Base-by-base conservation (phyloP, 2,329 filamentous ascomycete species). In the Penicillium polonicum region DNA sequence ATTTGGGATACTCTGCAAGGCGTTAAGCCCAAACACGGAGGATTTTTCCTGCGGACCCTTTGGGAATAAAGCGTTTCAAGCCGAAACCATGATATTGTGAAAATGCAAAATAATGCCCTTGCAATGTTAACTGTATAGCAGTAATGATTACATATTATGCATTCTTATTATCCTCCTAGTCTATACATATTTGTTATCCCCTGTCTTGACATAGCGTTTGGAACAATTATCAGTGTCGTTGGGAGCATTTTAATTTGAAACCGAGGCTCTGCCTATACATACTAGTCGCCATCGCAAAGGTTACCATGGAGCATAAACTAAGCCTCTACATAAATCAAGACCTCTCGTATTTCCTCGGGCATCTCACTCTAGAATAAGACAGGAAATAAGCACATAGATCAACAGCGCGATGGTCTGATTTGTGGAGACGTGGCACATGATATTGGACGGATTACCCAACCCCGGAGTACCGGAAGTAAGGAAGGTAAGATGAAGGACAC, bases 11-110 rank as follows among this genome's bases (percentile, higher is more conserved):
- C 10, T 44, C 21, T 33, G 42, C 13, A 38, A 33, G 51, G 51
- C 52, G 53, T 55, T 52, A 52, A 45, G 51, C 44, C 44, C 23
- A 29, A 25, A 29, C 27, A 36, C 31, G 48, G 46, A 27, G 10
- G 5, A 29, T 35, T 39, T 5, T 52, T 60, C 57, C 57, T 56
- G 44, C 42, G 55, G 35, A 46, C 52, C 25, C 1, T 59, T 59
- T 44, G 27, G 60, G 53, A 9, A 59, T 52, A 54, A 51, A 43
- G 50, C 49, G 63, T 65, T 65, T 65, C 63, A 63, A 55, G 41
- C 59, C 59, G 38, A 58, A 42, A 60, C 50, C 21, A 41, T 23
- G 55, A 50, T 46, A 53, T 60, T 58, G 21, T 29, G 43, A 35
- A 27, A n/a, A 13, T 33, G 23, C 4, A n/a, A 19, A 5, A 33